These are phyloP conservation scores for Avena eriantha DNA, from an alignment of 176 grass and related monocot genomes.

Conservation along the genomic window DNA sequence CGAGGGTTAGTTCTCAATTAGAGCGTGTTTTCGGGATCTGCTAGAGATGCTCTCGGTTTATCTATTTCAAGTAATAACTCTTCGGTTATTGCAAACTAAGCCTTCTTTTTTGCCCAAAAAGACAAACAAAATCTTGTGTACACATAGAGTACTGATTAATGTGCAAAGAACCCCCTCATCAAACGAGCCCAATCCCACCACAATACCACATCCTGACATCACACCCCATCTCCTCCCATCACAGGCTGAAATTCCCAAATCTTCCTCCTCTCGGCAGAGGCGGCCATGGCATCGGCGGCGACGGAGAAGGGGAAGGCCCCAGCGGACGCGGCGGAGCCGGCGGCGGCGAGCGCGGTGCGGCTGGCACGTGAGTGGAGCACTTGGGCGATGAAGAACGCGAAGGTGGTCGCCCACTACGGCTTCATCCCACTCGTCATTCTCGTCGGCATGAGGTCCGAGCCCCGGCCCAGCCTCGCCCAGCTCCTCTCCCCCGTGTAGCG, in stretches of 20 bases:
- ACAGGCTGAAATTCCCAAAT: neutral
- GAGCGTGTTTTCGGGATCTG: no score
- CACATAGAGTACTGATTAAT: neutral
- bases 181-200: neutral
- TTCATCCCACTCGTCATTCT: slow-evolving; percentile 70
- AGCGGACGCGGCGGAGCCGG: slow-evolving; percentile 28
- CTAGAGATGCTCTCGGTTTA: no score
- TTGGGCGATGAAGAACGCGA: slow-evolving; percentile 78
- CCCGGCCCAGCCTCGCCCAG: slow-evolving; percentile 52
- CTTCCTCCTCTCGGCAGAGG: neutral
- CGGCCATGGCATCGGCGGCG: slow-evolving; percentile 36
- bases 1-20: no score
- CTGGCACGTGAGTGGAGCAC: slow-evolving; percentile 62
- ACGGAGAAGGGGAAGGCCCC: slow-evolving; percentile 46
- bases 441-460: slow-evolving; percentile 72
- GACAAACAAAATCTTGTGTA: no score
- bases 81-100: no score
- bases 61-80: no score
- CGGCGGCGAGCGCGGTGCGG: slow-evolving; percentile 19
- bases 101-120: no score
- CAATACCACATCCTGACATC: neutral
- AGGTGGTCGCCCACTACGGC: slow-evolving; percentile 74
- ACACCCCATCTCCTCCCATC: neutral
- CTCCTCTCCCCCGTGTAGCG: slow-evolving; percentile 71
- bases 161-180: neutral